Evolutionary conservation across 495 filamentous ascomycete species (phyloP), one percentile per base, ranked within the genome.

Genomic region (Lepraria neglecta): DNA sequence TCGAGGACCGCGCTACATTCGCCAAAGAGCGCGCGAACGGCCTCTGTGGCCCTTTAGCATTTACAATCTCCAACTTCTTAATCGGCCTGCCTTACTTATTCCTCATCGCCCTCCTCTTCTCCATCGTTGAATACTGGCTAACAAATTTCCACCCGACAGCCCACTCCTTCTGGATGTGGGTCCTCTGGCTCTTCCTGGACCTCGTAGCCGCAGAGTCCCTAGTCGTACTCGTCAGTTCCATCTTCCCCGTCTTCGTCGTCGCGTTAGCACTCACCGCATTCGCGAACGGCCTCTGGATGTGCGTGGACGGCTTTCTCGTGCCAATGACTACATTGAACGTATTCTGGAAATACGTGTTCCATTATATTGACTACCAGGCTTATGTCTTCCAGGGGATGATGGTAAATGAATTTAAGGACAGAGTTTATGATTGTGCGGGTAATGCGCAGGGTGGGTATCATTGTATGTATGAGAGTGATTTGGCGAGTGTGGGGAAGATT

Each of bases 371-470:
- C 66, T 91, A 91, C 67, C 87, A 90, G 60, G 77, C 82, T 21
- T 92, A 90, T 65, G 89, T 92, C 35, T 92, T 94, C 77, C 86
- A 90, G 64, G 89, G 89, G 19, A 91, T 94, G 89, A 90, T 94
- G 88, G 82, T 92, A 24, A 92, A 92, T 68, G 88, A 94, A 72
- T 91, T 94, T 68, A 72, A 70, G 0, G 43, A 82, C 15, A 72
- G 88, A 1, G 78, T 64, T 11, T 94, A 87, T 68, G 69, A 68
- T 21, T 92, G 89, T 64, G 72, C 62, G 5, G 59, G 51, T 4
- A 6, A 28, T 52, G 28, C 28, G 12, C 15, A 15, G 0, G 28
- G 15, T 5, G 58, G 44, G 14, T 90, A 85, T 65, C 71, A 81
- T 19, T 92, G 89, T 72, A 87, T 87, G 83, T 92, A 87, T 69